Evolutionary conservation across 78 protist genomes (phyloP).

Genomic region (Ministeria vibrans): DNA sequence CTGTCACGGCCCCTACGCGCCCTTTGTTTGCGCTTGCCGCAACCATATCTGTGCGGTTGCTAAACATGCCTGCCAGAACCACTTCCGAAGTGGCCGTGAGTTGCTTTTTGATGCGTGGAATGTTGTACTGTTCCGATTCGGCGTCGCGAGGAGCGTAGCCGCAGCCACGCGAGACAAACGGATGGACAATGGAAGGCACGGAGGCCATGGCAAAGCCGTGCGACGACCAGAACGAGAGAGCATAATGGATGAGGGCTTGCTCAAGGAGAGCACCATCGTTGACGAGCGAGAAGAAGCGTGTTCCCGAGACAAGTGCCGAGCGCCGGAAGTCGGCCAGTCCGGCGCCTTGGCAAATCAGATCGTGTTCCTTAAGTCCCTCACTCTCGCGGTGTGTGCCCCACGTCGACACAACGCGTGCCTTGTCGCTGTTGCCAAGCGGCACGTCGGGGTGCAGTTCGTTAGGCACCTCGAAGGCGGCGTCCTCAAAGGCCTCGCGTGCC

Average conservation of each 20-base stretch:
- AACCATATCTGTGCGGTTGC: neutral
- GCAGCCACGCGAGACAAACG: constrained; percentile 30
- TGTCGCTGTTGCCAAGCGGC: neutral
- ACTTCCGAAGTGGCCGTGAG: constrained; percentile 60
- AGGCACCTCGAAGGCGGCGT: neutral
- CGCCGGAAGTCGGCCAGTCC: neutral
- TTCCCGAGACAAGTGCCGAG: neutral
- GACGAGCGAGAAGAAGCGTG: neutral
- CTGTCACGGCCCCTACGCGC: neutral
- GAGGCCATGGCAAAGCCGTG: constrained; percentile 35
- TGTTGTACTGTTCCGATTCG: neutral
- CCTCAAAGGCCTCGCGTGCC: neutral
- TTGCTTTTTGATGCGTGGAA: constrained; percentile 26
- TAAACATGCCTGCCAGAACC: constrained; percentile 62
- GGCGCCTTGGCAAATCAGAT: neutral
- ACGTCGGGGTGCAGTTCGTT: neutral
- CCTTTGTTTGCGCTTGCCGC: no score
- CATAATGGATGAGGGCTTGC: constrained; percentile 3
- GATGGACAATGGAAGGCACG: constrained; percentile 55
- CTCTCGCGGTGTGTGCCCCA: neutral
- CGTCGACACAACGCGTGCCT: neutral
- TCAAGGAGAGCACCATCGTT: constrained; percentile 1
- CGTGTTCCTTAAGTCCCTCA: neutral
- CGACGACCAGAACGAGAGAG: neutral
- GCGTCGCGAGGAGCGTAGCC: constrained; percentile 61